Evolutionary conservation across 1,284 basidiomycete species (phyloP).

Genomic region (Stereum hirsutum): DNA sequence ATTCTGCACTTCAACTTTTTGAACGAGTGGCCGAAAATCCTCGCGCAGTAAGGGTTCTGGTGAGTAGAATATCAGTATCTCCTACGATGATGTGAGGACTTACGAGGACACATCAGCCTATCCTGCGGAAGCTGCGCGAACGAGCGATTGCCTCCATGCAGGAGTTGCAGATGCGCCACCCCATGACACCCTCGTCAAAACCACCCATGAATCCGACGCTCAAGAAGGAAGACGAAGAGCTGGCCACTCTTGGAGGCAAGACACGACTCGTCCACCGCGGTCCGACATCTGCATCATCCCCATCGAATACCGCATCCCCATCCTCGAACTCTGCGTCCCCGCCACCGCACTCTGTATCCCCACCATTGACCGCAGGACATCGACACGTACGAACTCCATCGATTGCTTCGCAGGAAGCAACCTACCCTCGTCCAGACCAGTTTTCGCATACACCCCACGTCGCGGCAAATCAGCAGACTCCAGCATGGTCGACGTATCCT

Average conservation of each 20-base stretch:
- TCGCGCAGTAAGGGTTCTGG: conserved; percentile 49
- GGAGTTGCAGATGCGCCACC: conserved; percentile 11
- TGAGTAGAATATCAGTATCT: conserved; percentile 20
- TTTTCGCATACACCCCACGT: neutral
- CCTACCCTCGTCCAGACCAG: neutral
- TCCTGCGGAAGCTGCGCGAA: conserved; percentile 46
- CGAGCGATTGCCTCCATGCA: conserved; percentile 27
- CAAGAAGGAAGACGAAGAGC: conserved; percentile 49
- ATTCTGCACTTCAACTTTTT: conserved; percentile 51
- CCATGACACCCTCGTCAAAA: conserved; percentile 8
- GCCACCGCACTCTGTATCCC: conserved; percentile 5
- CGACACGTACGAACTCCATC: conserved; percentile 5
- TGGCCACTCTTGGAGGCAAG: conserved; percentile 49
- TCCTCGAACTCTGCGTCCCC: conserved; percentile 8
- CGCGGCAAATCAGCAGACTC: conserved; percentile 2
- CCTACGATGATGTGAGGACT: conserved; percentile 1
- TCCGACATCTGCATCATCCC: conserved; percentile 36
- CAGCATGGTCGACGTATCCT: neutral
- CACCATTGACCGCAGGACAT: conserved; percentile 5
- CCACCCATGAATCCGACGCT: conserved; percentile 21
- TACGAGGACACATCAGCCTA: conserved; percentile 30
- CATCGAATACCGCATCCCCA: conserved; percentile 10
- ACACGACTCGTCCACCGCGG: conserved; percentile 51
- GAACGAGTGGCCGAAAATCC: conserved; percentile 39
- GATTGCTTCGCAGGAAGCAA: conserved; percentile 1